Conservation (phyloP, 345 rosid genomes). For the Luvunga scandens region DNA sequence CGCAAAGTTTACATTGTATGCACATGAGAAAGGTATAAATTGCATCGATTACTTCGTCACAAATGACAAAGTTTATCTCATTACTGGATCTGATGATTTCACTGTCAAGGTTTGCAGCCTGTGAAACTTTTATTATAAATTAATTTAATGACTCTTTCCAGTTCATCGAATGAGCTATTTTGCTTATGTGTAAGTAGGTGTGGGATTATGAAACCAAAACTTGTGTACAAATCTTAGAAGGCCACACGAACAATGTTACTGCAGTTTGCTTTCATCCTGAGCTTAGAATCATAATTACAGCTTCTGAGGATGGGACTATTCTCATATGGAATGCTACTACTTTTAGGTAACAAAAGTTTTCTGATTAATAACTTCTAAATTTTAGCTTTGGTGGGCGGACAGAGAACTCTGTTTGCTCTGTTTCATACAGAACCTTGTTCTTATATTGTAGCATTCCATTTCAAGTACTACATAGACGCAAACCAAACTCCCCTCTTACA, state of each 20-base stretch:
- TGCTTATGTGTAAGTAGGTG: slow-evolving; percentile 37
- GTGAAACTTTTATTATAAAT: neutral
- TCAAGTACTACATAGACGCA: neutral
- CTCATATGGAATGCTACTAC: slow-evolving; percentile 82
- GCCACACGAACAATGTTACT: slow-evolving; percentile 84
- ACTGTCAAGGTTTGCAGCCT: slow-evolving; percentile 79
- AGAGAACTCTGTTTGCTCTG: neutral
- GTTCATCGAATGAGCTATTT: neutral
- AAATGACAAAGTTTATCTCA: slow-evolving; percentile 68
- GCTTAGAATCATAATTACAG: slow-evolving; percentile 76
- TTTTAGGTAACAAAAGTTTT: slow-evolving; percentile 45
- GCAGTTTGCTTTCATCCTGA: slow-evolving; percentile 85
- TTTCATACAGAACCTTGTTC: neutral
- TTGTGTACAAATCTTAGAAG: slow-evolving; percentile 81
- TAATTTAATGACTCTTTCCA: neutral
- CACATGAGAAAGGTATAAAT: slow-evolving; percentile 83
- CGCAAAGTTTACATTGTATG: slow-evolving; percentile 73
- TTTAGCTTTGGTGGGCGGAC: neutral
- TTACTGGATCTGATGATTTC: slow-evolving; percentile 90
- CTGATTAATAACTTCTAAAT: neutral
- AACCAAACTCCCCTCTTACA: neutral
- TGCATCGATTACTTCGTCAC: slow-evolving; percentile 77
- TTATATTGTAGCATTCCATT: neutral
- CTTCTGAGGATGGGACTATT: slow-evolving; percentile 84
- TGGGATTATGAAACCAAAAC: slow-evolving; percentile 91